Evolutionary conservation across 139 green algal species (phyloP), one percentile per base, ranked within the genome.

Genomic region (Chlamydomonas asymmetrica): DNA sequence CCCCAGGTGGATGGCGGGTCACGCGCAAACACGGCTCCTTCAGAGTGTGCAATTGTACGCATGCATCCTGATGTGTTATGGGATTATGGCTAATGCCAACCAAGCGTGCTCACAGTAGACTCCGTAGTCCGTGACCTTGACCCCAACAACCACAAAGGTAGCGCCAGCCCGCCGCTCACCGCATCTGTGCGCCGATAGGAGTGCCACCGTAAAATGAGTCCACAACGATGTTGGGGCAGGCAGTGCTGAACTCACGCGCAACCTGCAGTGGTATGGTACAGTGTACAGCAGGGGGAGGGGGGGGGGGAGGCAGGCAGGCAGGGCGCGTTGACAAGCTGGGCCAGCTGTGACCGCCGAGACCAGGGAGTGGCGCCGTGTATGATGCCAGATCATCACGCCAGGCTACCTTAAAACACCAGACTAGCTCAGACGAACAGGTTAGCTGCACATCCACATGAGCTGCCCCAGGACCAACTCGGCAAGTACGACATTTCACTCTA

Each of bases 191-290:
- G 0, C 45, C 54, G 71, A 98, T 97, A 54, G 89, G 84, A 10
- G 83, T 88, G 52, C 95, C 89, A 54, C 97, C 97, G 80, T 99
- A 99, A 67, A 97, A 92, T 7, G 85, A 93, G 48, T 86, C 75
- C 20, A 93, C 87, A 5, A 23, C 71, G 5, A 98, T 84, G 22
- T 25, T 70, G 60, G 92, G 88, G 60, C 87, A 91, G 32, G 89
- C 82, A 1, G 65, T 82, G 66, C 90, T 79, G 73, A 99, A 95
- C 91, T 99, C 97, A 8, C 86, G 83, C 71, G 98, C 91, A n/a
- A 99, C 95, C 78, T 91, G 85, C 25, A 29, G 5, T 4, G n/a
- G n/a, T n/a, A n/a, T n/a, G n/a, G n/a, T n/a, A n/a, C n/a, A n/a
- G n/a, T n/a, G n/a, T n/a, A n/a, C n/a, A 35, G 2, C 20, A 2